Base-by-base conservation (phyloP, 1,139 yeast species). In the Candida sanyaensis region DNA sequence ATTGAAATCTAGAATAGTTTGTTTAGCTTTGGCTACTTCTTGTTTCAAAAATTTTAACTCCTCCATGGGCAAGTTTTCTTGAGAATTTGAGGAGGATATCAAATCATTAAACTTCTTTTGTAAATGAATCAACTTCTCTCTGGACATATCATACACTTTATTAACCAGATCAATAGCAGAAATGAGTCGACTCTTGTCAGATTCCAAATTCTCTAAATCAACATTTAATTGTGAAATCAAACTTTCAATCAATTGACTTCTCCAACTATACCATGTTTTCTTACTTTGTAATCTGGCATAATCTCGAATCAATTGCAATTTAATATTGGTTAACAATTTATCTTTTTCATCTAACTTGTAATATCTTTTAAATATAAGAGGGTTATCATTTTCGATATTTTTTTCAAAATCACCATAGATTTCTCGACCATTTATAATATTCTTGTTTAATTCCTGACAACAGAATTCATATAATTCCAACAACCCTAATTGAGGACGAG, bases 211-310 rank as follows among this genome's bases (percentile, higher is more conserved):
- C 17, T 60, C 59, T 34, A 59, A 53, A 50, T 65, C 72, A 36
- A 60, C 62, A 29, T 65, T 61, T 36, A 79, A 60, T 43, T 73
- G 78, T 26, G 61, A 61, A 34, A 73, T 55, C 23, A 80, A 64
- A 43, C 64, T 71, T 50, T 54, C 50, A 1, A 77, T 63, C 37
- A 81, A 62, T 50, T 77, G 77, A n/a, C 67, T 62, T 52, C 86
- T 63, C 87, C 87, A 82, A 37, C 69, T 75, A 55, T 80, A 81
- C 86, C 86, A 83, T 1, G 77, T 75, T 23, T 71, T 72, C 48
- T 69, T 73, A 2, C 86, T 80, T 56, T 77, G 77, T 37, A 69
- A 71, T 31, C 84, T 68, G 3, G 85, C 69, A 50, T 62, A 74
- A 44, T 78, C 81, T 57, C 79, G 80, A 45, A 81, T 62, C 27